Evolutionary conservation across 2,329 filamentous ascomycete species (phyloP).

Genomic region (Samsoniella hepiali): DNA sequence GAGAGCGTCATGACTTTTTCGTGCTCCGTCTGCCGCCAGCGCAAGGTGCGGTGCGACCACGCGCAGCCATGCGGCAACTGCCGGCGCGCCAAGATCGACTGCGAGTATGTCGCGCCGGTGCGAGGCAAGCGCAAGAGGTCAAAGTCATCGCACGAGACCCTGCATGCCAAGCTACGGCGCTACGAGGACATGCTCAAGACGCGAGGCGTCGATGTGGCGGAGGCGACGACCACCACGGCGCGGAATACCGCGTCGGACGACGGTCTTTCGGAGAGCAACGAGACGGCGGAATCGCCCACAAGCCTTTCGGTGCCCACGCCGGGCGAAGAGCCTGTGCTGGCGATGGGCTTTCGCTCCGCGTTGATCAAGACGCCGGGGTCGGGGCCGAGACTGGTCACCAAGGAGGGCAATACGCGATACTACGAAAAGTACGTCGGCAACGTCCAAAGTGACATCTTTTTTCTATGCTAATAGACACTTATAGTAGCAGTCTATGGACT

Average conservation of each 20-base stretch:
- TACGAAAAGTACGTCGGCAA: constrained; percentile 15
- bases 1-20: constrained; percentile 20
- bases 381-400: constrained; percentile 8
- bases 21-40: constrained; percentile 37
- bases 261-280: not conserved
- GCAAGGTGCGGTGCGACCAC: constrained; percentile 43
- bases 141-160: constrained; percentile 38
- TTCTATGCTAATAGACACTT: constrained; percentile 39
- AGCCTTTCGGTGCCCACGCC: not conserved
- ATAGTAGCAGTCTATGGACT: constrained; percentile 61
- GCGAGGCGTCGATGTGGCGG: constrained; percentile 13
- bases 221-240: not conserved
- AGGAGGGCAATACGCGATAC: constrained; percentile 15
- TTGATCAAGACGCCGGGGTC: not conserved
- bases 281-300: not conserved
- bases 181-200: constrained; percentile 41
- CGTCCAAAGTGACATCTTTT: not conserved
- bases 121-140: constrained; percentile 29
- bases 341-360: constrained; percentile 1
- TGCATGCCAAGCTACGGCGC: constrained; percentile 59
- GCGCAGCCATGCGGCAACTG: constrained; percentile 43
- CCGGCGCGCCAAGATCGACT: constrained; percentile 35
- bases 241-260: not conserved
- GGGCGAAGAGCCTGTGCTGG: not conserved
- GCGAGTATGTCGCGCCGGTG: constrained; percentile 31